Conservation (phyloP, 768 basidiomycete genomes). For the Auriscalpium orientale region DNA sequence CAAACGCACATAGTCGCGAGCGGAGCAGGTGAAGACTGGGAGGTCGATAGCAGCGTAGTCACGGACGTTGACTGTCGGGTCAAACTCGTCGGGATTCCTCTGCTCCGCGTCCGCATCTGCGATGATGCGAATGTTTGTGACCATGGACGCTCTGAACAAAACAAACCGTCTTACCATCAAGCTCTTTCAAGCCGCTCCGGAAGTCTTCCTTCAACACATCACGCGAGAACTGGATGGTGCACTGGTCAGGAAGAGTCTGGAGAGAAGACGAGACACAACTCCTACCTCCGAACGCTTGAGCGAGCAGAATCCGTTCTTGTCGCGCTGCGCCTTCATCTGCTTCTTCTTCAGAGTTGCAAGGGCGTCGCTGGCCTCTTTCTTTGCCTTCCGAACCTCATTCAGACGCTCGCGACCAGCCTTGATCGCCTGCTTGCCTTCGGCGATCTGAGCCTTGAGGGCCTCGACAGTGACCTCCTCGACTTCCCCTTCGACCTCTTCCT, state of each 20-base stretch:
- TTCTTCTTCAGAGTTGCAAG: constrained; percentile 34
- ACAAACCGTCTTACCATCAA: constrained; percentile 37
- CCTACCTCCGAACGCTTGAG: constrained; percentile 46
- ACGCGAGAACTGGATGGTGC: constrained; percentile 37
- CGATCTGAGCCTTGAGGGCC: constrained; percentile 36
- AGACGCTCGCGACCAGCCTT: constrained; percentile 32
- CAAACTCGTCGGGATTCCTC: constrained; percentile 48
- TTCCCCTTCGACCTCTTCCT: constrained; percentile 18
- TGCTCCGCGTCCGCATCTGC: constrained; percentile 50
- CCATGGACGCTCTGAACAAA: neutral
- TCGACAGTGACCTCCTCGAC: constrained; percentile 40
- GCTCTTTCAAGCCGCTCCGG: constrained; percentile 47
- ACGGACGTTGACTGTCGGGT: constrained; percentile 42
- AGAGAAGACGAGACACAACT: neutral
- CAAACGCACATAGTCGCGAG: constrained; percentile 52
- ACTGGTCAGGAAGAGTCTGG: neutral
- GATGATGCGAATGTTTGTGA: neutral
- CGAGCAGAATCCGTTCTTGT: constrained; percentile 58
- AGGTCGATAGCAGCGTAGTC: constrained; percentile 55
- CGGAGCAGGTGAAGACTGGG: constrained; percentile 55
- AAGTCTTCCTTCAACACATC: constrained; percentile 55
- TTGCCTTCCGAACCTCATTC: constrained; percentile 32
- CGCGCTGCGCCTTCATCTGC: constrained; percentile 25
- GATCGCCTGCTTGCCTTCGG: constrained; percentile 32
- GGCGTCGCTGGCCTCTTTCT: constrained; percentile 32